Base-by-base conservation (phyloP, 2,329 filamentous ascomycete species). In the Clarireedia sp. region DNA sequence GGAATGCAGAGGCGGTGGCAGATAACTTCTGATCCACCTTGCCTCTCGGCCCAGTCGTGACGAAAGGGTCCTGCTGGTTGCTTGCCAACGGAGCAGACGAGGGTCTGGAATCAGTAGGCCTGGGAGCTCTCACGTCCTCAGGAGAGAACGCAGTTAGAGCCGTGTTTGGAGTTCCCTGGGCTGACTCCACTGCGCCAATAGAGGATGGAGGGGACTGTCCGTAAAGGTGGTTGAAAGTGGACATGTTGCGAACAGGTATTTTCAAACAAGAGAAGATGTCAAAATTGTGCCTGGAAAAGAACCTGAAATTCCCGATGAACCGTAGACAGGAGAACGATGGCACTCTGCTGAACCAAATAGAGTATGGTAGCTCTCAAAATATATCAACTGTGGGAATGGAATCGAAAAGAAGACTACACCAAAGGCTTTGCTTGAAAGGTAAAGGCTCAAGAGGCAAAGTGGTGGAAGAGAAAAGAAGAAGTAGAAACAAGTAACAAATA, bases 131-230 rank as follows among this genome's bases (percentile, higher is more conserved):
- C 16, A 38, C 69, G 41, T 81, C 80, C 16, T 81, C 78, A 0
- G 83, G 82, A 3, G 83, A 87, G 65, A 86, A 86, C 5, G 78
- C 72, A 5, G 83, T 84, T 43, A 85, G 61, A 49, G 78, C 79
- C 7, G 83, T 86, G 57, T 85, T 82, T 0, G 85, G 84, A 5
- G 85, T 87, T 16, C 77, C 79, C 62, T 81, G 77, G 64, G 75
- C 77, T 10, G 83, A 85, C 51, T 80, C 79, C 33, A 74, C 75
- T 19, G 72, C 75, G 46, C 75, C 78, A 52, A 66, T 73, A 1
- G 78, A 78, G 56, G 71, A 52, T 9, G 63, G 64, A 19, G 61
- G 56, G 7, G 56, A 58, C 23, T 56, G 54, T 7, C 54, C 54
- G n/a, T 56, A 53, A 9, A 43, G 26, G 24, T 36, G 43, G 36